Base-by-base conservation (phyloP, 208 protist species). In the Polymyxa betae region DNA sequence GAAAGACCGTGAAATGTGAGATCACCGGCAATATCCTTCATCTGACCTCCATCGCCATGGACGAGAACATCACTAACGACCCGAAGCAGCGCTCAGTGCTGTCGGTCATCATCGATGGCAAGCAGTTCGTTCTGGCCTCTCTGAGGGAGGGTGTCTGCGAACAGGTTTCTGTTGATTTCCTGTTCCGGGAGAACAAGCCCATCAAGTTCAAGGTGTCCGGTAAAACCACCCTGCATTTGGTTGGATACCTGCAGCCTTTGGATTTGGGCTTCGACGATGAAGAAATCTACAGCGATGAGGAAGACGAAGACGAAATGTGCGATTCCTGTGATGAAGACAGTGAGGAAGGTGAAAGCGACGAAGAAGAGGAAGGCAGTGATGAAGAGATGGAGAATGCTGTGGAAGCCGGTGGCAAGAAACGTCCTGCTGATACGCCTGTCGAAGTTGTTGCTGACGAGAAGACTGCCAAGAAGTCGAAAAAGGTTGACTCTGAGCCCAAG, bases 141-240 rank as follows among this genome's bases (percentile, higher is more conserved):
- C 72, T 82, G 5, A 5, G 72, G 16, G 72, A 82, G n/a, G 5
- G 16, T 20, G n/a, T 35, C 40, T 5, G 16, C 40, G 72, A 82
- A n/a, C 72, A 82, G 72, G 40, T 82, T n/a, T 82, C 72, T 20
- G 72, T 82, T n/a, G 72, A 82, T 43, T 82, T 82, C n/a, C 72
- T 82, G 72, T 82, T 82, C 72, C 72, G 72, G 72, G 72, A 82
- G 72, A 82, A 43, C 72, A 82, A 82, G 72, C 16, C n/a, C 16
- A 45, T 82, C 72, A 82, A 82, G 72, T 82, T 82, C 72, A 82
- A 82, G 72, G 35, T 35, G n/a, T 20, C 40, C n/a, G 72, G 72
- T 5, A 82, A 82, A 5, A 35, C 40, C 10, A 35, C 72, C 35
- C 35, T 82, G 5, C 72, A 82, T 35, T n/a, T 82, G 72, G 72